Evolutionary conservation across 768 basidiomycete species (phyloP), one percentile per base, ranked within the genome.

Genomic region (Rhodotorula graminis): DNA sequence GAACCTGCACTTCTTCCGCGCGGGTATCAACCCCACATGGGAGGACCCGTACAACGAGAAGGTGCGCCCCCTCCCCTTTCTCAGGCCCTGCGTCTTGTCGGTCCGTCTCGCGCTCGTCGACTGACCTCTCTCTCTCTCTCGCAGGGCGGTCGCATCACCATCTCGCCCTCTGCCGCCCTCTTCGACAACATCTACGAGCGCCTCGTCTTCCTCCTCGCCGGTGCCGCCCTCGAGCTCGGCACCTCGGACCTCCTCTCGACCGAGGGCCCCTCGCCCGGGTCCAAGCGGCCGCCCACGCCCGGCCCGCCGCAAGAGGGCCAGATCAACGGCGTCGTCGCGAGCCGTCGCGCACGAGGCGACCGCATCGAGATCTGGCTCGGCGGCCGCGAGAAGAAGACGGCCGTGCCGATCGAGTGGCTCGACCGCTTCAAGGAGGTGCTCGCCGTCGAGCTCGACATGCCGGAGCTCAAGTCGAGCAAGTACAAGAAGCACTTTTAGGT

Each of bases 1-100:
- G 67, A 75, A 75, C 74, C 50, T 75, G 64, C 74, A 75, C 47
- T 75, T 75, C 57, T 75, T 75, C 70, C 56, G 71, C 2, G 53
- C 64, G 14, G 74, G 74, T 4, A 71, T 75, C 55, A 40, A 21
- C n/a, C 74, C 74, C 37, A 75, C 74, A 14, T 75, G 74, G 74
- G 74, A 75, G 60, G 74, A 75, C 53, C 67, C 70, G 44, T 75
- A 71, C 58, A 75, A 75, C 68, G 74, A 69, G 49, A 72, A 75
- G 61, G 73, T 71, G 50, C 40, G 70, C 52, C 21, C 37, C 37
- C 37, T 37, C 37, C 16, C 23, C 23, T 2, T 23, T 50, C 49
- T 19, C 47, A 14, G 21, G 19, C 23, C 7, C 9, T 50, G 50
- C 50, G 23, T n/a, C 47, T 49, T 3, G 2, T 49, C 19, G 19